A percentile compares a stretch with the other conserved stretches of the same genome.
These are phyloP conservation scores for Coemansia sp. DNA, from an alignment of 192 early-diverging fungal genomes.

Conservation along the genomic window DNA sequence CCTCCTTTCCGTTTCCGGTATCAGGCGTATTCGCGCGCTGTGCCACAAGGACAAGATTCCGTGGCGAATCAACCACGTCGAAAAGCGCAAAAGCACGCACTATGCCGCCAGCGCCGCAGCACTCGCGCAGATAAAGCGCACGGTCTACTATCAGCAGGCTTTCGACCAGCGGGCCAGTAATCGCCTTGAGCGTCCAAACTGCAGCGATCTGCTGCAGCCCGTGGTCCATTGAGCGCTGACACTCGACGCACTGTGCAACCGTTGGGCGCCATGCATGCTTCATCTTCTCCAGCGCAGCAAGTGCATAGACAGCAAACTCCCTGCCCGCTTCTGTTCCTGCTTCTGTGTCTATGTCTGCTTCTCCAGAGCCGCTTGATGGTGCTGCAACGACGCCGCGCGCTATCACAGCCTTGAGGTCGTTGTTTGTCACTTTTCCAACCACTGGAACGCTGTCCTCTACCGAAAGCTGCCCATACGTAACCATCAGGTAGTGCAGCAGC, in stretches of 20 bases:
- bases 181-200: conserved; percentile 78
- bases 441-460: conserved; percentile 52
- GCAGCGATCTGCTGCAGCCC: conserved; percentile 66
- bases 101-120: conserved; percentile 21
- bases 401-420: conserved; percentile 48
- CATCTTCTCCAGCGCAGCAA: conserved; percentile 64
- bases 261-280: conserved; percentile 43
- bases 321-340: conserved; percentile 13
- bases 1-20: not conserved
- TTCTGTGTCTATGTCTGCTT: not conserved
- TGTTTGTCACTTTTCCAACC: conserved; percentile 61
- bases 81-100: conserved; percentile 48
- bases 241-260: conserved; percentile 30
- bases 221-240: conserved; percentile 21
- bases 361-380: not conserved
- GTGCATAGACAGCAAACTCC: conserved; percentile 57
- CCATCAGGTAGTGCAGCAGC: conserved; percentile 70
- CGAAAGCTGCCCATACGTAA: conserved; percentile 55
- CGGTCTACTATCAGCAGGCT: conserved; percentile 79
- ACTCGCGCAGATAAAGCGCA: conserved; percentile 63
- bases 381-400: not conserved
- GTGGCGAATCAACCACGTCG: conserved; percentile 45
- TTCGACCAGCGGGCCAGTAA: conserved; percentile 76
- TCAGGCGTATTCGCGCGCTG: conserved; percentile 15
- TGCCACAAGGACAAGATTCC: conserved; percentile 44